A percentile compares a stretch with the other conserved stretches of the same genome.
These are phyloP conservation scores for Penicillium flavigenum DNA, from an alignment of 495 filamentous ascomycete genomes.

Conservation along the genomic window DNA sequence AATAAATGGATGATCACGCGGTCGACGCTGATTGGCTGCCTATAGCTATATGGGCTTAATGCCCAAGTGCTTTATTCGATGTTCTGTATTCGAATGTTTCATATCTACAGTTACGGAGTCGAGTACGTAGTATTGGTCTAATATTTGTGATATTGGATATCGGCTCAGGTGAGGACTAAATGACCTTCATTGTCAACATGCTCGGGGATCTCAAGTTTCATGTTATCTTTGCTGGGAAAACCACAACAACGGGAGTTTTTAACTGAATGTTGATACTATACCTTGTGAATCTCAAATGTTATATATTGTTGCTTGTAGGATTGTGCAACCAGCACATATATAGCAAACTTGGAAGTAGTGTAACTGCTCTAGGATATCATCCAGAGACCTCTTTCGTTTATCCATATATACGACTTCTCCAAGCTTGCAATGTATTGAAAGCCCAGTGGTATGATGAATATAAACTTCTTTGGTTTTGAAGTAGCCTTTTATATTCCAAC, in stretches of 20 bases:
- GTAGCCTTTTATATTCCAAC: background rate
- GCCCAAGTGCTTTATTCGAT: background rate
- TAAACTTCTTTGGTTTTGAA: background rate
- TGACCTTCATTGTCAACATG: background rate
- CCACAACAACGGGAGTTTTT: background rate
- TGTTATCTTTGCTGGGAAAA: background rate
- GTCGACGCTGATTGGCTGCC: background rate
- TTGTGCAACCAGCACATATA: too few relatives aligned
- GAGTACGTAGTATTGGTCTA: background rate
- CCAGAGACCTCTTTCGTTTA: too few relatives aligned
- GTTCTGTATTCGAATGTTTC: background rate
- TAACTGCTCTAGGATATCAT: too few relatives aligned
- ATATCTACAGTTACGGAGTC: background rate
- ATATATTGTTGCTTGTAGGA: too few relatives aligned
- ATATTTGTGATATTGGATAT: background rate
- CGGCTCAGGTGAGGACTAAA: background rate
- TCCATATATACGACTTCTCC: background rate
- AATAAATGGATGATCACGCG: conserved; percentile 6
- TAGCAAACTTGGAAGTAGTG: too few relatives aligned
- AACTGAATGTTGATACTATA: too few relatives aligned
- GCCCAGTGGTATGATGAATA: background rate
- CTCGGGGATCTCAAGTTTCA: background rate
- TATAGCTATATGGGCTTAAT: background rate
- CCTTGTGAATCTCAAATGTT: too few relatives aligned
- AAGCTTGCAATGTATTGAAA: background rate